Evolutionary conservation across 164 flowering plant genomes (phyloP).

Genomic region (Cinnamomum micranthum): DNA sequence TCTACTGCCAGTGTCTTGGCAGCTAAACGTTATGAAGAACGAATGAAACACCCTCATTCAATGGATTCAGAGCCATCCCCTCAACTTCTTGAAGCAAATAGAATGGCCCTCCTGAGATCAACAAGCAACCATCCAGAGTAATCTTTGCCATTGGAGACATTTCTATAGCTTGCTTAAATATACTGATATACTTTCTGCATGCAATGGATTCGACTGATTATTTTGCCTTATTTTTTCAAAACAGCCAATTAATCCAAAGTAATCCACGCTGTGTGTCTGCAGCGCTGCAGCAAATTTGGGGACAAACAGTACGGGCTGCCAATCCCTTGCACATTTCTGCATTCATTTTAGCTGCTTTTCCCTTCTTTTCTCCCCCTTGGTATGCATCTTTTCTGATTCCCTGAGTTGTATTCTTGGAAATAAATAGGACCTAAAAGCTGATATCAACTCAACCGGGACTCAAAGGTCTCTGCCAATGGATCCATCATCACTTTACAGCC

Average conservation of each 20-base stretch:
- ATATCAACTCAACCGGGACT: conserved; percentile 52
- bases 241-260: too few relatives aligned
- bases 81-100: conserved; percentile 64
- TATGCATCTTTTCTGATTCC: neutral
- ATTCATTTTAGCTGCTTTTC: neutral
- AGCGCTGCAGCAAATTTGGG: conserved; percentile 41
- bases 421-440: conserved; percentile 64
- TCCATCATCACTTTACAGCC: conserved; percentile 79
- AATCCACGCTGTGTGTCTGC: conserved; percentile 8
- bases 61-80: conserved; percentile 70
- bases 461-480: conserved; percentile 77
- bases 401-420: neutral
- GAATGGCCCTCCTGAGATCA: conserved; percentile 77
- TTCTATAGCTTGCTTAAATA: too few relatives aligned
- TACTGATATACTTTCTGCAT: too few relatives aligned
- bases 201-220: too few relatives aligned
- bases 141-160: neutral
- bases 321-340: conserved; percentile 25
- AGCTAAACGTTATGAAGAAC: conserved; percentile 75
- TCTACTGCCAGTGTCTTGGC: conserved; percentile 74
- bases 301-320: conserved; percentile 44
- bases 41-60: conserved; percentile 65
- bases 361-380: too few relatives aligned
- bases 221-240: too few relatives aligned
- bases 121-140: conserved; percentile 50